A percentile compares a stretch with the other conserved stretches of the same genome.
These are phyloP conservation scores for Wickerhamiella azymoides DNA, from an alignment of 805 yeast species.

Conservation along the genomic window DNA sequence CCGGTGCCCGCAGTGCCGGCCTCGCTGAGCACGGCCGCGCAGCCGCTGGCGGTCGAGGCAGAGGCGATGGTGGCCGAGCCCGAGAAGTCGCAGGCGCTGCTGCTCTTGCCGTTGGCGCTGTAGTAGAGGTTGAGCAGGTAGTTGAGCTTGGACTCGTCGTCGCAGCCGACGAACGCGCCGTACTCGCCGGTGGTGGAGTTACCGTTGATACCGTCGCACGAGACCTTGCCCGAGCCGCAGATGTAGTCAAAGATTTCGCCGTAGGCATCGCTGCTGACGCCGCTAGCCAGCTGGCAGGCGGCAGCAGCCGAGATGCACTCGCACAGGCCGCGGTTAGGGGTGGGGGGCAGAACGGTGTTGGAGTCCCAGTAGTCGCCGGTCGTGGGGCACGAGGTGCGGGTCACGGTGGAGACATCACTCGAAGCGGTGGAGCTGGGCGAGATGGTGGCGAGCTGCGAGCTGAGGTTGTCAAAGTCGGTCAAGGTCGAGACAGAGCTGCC, in stretches of 20 bases:
- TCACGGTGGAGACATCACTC: slow-evolving; percentile 27
- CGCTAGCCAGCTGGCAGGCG: slow-evolving; percentile 43
- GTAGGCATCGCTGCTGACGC: slow-evolving; percentile 41
- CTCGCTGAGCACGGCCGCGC: slow-evolving; percentile 39
- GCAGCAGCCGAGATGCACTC: slow-evolving; percentile 43
- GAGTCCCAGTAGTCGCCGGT: slow-evolving; percentile 49
- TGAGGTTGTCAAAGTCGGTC: slow-evolving; percentile 44
- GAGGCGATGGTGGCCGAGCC: slow-evolving; percentile 50
- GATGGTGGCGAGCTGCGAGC: slow-evolving; percentile 36
- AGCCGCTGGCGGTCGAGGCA: slow-evolving; percentile 33
- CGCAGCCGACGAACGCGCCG: slow-evolving; percentile 65
- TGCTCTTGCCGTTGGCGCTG: slow-evolving; percentile 29
- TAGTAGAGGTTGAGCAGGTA: slow-evolving; percentile 55
- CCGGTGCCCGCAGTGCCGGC: slow-evolving; percentile 67
- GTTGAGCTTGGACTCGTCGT: slow-evolving; percentile 53
- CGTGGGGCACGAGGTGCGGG: slow-evolving; percentile 34
- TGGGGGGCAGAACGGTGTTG: slow-evolving; percentile 55
- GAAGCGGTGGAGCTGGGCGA: slow-evolving; percentile 36
- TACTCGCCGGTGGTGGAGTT: slow-evolving; percentile 54
- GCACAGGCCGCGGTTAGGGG: slow-evolving; percentile 56
- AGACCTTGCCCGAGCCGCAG: slow-evolving; percentile 35
- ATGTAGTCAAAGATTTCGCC: slow-evolving; percentile 43
- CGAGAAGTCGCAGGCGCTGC: slow-evolving; percentile 52
- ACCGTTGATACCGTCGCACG: slow-evolving; percentile 47
- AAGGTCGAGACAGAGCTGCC: slow-evolving; percentile 41